phyloP scores from a whole-genome alignment of 495 filamentous ascomycete genomes.

The Talaromyces borbonicus region DNA sequence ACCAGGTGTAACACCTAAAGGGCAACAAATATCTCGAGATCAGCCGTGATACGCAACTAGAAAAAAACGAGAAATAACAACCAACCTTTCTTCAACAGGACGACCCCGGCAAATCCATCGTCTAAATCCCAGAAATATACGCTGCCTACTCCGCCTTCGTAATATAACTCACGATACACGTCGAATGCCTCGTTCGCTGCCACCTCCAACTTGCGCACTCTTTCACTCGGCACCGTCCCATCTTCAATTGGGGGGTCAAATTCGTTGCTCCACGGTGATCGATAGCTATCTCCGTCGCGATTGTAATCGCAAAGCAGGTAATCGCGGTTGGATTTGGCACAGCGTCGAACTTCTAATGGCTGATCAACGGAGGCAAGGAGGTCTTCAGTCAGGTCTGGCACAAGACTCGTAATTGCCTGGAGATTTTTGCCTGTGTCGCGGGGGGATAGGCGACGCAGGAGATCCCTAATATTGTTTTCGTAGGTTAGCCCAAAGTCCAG shows the following conservation, averaged over 20 bases:
- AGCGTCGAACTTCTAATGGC: conserved; percentile 77
- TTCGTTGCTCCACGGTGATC: conserved; percentile 95
- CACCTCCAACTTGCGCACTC: conserved; percentile 87
- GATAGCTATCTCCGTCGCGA: conserved; percentile 94
- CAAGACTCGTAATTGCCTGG: conserved; percentile 69
- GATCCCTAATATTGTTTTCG: conserved; percentile 54
- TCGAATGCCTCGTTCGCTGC: conserved; percentile 93
- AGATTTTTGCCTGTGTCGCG: conserved; percentile 82
- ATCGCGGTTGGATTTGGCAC: conserved; percentile 80
- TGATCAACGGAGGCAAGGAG: conserved; percentile 96
- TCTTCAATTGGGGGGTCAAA: conserved; percentile 83
- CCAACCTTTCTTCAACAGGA: conserved; percentile 92
- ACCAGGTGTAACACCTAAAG: conserved; percentile 51
- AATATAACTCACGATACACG: conserved; percentile 94
- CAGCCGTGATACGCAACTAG: background rate
- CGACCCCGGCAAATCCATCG: conserved; percentile 94
- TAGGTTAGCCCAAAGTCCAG: conserved; percentile 5
- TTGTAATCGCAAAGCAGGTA: conserved; percentile 99
- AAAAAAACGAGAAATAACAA: conserved; percentile 1
- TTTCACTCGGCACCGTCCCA: conserved; percentile 71
- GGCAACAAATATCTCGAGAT: conserved; percentile 5
- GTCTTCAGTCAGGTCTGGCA: conserved; percentile 91
- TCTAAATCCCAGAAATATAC: conserved; percentile 99
- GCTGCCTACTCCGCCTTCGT: conserved; percentile 88
- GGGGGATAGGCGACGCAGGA: conserved; percentile 94